phyloP scores from a whole-genome alignment of 768 basidiomycete genomes.

The Termitomyces sp. region DNA sequence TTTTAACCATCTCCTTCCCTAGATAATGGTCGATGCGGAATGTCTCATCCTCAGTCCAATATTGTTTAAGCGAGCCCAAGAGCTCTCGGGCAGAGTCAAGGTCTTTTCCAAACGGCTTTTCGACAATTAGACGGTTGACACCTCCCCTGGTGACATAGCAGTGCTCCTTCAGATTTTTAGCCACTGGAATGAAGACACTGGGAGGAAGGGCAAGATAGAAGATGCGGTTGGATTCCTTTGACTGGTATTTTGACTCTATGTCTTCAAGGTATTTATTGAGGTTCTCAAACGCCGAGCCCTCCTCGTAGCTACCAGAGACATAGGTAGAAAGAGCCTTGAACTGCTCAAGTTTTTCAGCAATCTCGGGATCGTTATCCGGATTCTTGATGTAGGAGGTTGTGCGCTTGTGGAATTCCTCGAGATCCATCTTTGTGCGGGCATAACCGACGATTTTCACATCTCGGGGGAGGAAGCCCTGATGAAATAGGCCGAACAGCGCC shows the following conservation, averaged over 20 bases:
- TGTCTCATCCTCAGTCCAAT: slow-evolving; percentile 96
- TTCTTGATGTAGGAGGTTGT: slow-evolving; percentile 83
- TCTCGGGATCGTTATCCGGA: slow-evolving; percentile 52
- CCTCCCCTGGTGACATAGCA: slow-evolving; percentile 69
- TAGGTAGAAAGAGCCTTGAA: slow-evolving; percentile 84
- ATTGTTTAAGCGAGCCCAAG: slow-evolving; percentile 70
- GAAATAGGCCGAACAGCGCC: slow-evolving; percentile 87
- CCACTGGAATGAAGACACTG: slow-evolving; percentile 91
- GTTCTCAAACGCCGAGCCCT: slow-evolving; percentile 69
- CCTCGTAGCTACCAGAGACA: slow-evolving; percentile 85
- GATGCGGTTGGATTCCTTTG: slow-evolving; percentile 69
- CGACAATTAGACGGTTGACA: slow-evolving; percentile 89
- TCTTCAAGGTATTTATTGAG: slow-evolving; percentile 72
- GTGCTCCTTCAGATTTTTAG: slow-evolving; percentile 74
- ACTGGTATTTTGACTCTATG: slow-evolving; percentile 68
- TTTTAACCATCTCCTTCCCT: slow-evolving; percentile 99
- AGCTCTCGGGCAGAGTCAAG: slow-evolving; percentile 78
- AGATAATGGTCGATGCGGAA: slow-evolving; percentile 99
- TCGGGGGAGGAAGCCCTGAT: slow-evolving; percentile 72
- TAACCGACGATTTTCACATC: slow-evolving; percentile 92
- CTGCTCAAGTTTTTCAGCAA: slow-evolving; percentile 61
- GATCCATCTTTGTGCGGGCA: slow-evolving; percentile 92
- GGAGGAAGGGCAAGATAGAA: slow-evolving; percentile 98
- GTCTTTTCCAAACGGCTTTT: slow-evolving; percentile 98
- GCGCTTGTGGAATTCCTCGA: slow-evolving; percentile 79